Evolutionary conservation across 1,284 basidiomycete genomes (phyloP), one percentile per base, ranked within the genome.

Genomic region (Cryptococcus hybrid): DNA sequence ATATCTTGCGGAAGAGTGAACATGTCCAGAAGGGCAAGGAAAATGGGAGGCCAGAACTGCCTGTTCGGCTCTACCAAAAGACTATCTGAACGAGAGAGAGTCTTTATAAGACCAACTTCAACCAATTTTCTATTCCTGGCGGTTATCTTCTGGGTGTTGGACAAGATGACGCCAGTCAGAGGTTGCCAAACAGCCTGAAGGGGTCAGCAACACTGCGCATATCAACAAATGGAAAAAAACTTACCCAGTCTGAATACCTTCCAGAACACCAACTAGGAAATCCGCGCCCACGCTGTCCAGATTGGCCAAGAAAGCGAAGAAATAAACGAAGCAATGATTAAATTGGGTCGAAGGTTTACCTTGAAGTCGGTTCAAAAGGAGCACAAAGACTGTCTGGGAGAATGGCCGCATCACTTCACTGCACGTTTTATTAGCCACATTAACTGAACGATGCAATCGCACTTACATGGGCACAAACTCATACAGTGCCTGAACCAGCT

Each of bases 281-380:
- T 96, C 90, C 0, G 93, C 88, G 1, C 87, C 89, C 1, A 86
- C 83, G 30, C 86, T 84, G 55, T 88, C 82, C 62, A 96, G 77
- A 6, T 90, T 90, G 73, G 88, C 84, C 13, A 84, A 80, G 74
- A 86, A 89, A 39, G 88, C 79, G 56, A 95, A 76, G 77, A 96
- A 93, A 67, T 86, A 83, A 8, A 89, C 84, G 69, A 97, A 89
- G 50, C 86, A 83, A 70, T 93, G 90, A 7, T 88, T 86, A 75
- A 89, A 96, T 74, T 86, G 89, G 61, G 94, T 88, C 38, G 94
- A 96, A 76, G 93, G 93, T 79, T 85, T 91, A 24, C 84, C 84
- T 69, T 97, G 93, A 78, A 98, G 82, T 51, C 93, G 75, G 7
- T 86, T 95, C 37, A 97, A 81, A 24, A 97, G 82, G 15, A 89